These are phyloP conservation scores for Leccinum fuscescens DNA, from an alignment of 1,284 basidiomycete genomes.

Conservation along the genomic window DNA sequence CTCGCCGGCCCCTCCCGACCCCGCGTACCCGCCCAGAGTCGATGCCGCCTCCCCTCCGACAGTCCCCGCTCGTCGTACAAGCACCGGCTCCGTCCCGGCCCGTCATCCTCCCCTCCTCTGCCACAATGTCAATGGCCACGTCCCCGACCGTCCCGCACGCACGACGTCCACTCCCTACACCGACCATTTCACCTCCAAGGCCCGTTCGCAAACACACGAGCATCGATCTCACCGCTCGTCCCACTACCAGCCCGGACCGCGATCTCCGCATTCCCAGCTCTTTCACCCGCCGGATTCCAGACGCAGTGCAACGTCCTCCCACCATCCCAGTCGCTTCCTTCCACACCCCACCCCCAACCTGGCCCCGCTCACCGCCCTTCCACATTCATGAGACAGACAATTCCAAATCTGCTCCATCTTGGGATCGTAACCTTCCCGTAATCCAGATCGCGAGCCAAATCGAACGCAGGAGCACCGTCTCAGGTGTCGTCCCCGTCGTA, in stretches of 20 bases:
- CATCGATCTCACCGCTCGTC: conserved; percentile 24
- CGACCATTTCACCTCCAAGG: conserved; percentile 8
- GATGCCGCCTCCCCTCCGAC: conserved; percentile 25
- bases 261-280: conserved; percentile 30
- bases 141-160: conserved; percentile 21
- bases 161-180: conserved; percentile 30
- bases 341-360: conserved; percentile 12
- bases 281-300: conserved; percentile 22
- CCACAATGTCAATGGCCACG: conserved; percentile 9
- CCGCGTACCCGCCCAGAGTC: conserved; percentile 34
- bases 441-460: conserved; percentile 10
- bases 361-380: conserved; percentile 12
- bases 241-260: conserved; percentile 12
- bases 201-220: conserved; percentile 21
- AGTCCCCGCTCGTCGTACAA: conserved; percentile 28
- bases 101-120: conserved; percentile 24
- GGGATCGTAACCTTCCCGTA: conserved; percentile 16
- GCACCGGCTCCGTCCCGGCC: conserved; percentile 33
- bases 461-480: conserved; percentile 32
- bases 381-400: conserved; percentile 9
- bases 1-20: conserved; percentile 30
- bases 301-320: background rate
- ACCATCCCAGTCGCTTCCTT: background rate
- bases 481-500: conserved; percentile 15
- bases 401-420: conserved; percentile 13